Conservation (phyloP, 106 monocot genomes). For the Acorus gramineus region DNA sequence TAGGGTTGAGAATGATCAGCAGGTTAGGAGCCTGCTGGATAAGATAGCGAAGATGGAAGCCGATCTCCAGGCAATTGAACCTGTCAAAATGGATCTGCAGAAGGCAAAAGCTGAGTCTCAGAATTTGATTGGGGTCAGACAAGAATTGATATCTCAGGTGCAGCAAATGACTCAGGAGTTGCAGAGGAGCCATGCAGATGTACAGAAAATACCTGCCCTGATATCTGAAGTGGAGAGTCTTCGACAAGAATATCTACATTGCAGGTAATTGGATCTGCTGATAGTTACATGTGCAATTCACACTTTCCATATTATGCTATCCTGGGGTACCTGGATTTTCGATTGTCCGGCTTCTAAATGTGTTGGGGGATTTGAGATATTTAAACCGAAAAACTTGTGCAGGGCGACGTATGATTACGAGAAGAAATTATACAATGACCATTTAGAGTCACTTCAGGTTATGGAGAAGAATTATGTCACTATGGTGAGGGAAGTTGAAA, state of each 20-base stretch:
- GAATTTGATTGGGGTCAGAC: constrained; percentile 31
- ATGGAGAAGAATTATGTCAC: constrained; percentile 81
- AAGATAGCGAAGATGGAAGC: constrained; percentile 67
- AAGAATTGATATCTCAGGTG: constrained; percentile 41
- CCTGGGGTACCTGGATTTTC: no score
- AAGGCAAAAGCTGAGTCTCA: constrained; percentile 51
- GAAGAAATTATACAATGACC: constrained; percentile 54
- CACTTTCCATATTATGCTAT: no score
- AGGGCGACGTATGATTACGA: constrained; percentile 80
- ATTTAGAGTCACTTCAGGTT: constrained; percentile 69
- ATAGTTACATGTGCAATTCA: no score
- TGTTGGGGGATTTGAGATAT: no score
- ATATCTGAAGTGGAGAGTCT: constrained; percentile 55
- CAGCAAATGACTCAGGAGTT: constrained; percentile 60
- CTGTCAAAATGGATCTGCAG: constrained; percentile 50
- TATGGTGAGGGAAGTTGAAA: constrained; percentile 78
- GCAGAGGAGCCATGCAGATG: constrained; percentile 35
- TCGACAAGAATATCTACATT: constrained; percentile 72
- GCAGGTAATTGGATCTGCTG: constrained; percentile 27
- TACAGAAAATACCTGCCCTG: constrained; percentile 49
- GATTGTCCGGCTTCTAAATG: no score
- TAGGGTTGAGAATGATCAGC: constrained; percentile 52
- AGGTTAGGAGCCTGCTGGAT: constrained; percentile 42
- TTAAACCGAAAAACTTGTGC: neutral
- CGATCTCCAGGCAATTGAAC: constrained; percentile 39